These are phyloP conservation scores for Astragalus membranaceus DNA, from an alignment of 306 rosid species.

Conservation along the genomic window DNA sequence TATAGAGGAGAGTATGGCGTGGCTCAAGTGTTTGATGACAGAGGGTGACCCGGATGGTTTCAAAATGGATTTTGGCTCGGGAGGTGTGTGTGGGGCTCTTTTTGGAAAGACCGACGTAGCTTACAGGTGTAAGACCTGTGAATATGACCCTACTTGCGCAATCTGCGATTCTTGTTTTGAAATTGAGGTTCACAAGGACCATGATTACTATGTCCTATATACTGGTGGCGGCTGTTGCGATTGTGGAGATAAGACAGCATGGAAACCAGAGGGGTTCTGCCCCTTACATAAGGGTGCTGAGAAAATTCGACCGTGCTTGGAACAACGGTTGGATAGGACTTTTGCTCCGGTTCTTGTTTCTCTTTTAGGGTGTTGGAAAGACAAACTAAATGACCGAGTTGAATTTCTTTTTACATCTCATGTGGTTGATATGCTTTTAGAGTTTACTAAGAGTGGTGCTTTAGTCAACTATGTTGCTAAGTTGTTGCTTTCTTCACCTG, in stretches of 20 bases:
- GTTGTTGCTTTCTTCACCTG: slow-evolving; percentile 44
- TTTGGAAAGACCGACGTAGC: slow-evolving; percentile 86
- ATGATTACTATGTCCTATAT: slow-evolving; percentile 72
- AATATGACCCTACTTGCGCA: slow-evolving; percentile 87
- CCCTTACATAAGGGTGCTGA: slow-evolving; percentile 84
- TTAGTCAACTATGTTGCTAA: slow-evolving; percentile 80
- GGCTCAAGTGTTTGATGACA: slow-evolving; percentile 97
- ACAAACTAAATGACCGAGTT: slow-evolving; percentile 39
- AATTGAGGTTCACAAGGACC: slow-evolving; percentile 75
- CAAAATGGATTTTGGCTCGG: slow-evolving; percentile 55
- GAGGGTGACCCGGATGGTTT: slow-evolving; percentile 61
- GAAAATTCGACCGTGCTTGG: slow-evolving; percentile 70
- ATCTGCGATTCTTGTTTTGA: slow-evolving; percentile 94
- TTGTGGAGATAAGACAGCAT: slow-evolving; percentile 95
- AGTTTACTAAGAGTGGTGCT: slow-evolving; percentile 83
- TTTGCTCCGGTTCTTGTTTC: slow-evolving; percentile 76
- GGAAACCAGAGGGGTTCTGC: slow-evolving; percentile 97
- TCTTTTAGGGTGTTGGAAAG: slow-evolving; percentile 60
- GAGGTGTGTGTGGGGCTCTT: slow-evolving; percentile 93
- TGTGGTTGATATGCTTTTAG: slow-evolving; percentile 80
- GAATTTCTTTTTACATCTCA: slow-evolving; percentile 48
- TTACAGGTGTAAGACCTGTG: slow-evolving; percentile 84
- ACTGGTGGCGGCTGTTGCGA: slow-evolving; percentile 96
- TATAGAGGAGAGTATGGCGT: slow-evolving; percentile 59
- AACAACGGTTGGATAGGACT: slow-evolving; percentile 37